Evolutionary conservation across 495 filamentous ascomycete genomes (phyloP), one percentile per base, ranked within the genome.

Genomic region (Daldinia vernicosa): DNA sequence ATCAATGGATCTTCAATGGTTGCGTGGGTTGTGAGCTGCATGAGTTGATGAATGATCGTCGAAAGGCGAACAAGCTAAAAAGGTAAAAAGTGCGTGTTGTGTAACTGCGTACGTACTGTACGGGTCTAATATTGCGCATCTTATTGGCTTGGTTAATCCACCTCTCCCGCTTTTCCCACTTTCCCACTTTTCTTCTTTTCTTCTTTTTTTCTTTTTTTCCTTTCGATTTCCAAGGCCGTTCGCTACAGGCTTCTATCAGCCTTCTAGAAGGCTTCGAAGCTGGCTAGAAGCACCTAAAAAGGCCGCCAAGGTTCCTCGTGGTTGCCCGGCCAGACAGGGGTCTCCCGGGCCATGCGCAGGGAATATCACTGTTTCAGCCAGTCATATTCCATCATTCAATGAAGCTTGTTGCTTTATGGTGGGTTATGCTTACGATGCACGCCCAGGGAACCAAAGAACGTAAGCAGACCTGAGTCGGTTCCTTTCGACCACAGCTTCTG

Each of bases 241-340:
- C 68, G 59, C 37, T 68, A 74, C 58, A 66, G 52, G 71, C 76
- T 78, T 78, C 76, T 50, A 75, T 76, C 53, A 70, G 67, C n/a
- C 65, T 78, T 75, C 74, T 71, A 53, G 76, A 78, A 78, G 66
- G 47, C 53, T 64, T 75, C 63, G 60, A 77, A 72, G 67, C 63
- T 62, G 57, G 66, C 72, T 67, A 69, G 71, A 74, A 74, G 65
- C 59, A 67, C 66, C 62, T 27, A 24, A 40, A 56, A 56, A 30
- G 50, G 27, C 43, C 33, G 52, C 60, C 52, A 68, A 51, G 65
- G 51, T 45, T 35, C 30, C 63, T 37, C 65, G 54, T 55, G 65
- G 65, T 72, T 69, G 70, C 64, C 61, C 70, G 51, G 55, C 6
- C 61, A 66, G 50, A 39, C 70, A 72, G 70, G 70, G 70, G 56